Evolutionary conservation across 108 stramenopile genomes (phyloP).

Genomic region (Epithemia pelagica): DNA sequence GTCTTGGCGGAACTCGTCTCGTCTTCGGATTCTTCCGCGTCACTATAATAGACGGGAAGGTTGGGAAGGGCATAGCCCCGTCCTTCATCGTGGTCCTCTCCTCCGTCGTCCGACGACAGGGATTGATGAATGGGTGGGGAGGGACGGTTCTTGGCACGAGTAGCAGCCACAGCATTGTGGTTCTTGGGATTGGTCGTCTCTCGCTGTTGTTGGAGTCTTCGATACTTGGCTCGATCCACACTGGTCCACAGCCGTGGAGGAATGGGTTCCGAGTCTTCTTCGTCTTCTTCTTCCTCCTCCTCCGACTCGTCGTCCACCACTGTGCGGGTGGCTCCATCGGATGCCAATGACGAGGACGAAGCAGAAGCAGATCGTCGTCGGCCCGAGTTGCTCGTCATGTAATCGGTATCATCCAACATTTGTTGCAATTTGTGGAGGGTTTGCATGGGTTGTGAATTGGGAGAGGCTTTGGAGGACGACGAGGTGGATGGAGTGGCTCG

Average conservation of each 20-base stretch:
- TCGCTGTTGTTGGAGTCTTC: slow-evolving; percentile 33
- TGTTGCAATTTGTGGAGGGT: slow-evolving; percentile 75
- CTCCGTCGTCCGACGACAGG: slow-evolving; percentile 40
- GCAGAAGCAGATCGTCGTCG: not conserved
- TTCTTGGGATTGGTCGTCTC: not conserved
- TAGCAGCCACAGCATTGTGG: not conserved
- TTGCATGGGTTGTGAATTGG: slow-evolving; percentile 50
- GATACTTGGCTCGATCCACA: slow-evolving; percentile 77
- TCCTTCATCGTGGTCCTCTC: slow-evolving; percentile 53
- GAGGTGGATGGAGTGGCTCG: not conserved
- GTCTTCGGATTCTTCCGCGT: slow-evolving; percentile 54
- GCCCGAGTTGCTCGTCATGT: slow-evolving; percentile 37
- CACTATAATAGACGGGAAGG: slow-evolving; percentile 76
- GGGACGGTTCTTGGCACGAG: not conserved
- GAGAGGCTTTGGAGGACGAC: not conserved
- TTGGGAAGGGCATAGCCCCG: slow-evolving; percentile 76
- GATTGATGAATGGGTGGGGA: slow-evolving; percentile 9
- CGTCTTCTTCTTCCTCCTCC: slow-evolving; percentile 1
- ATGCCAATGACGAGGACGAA: not conserved
- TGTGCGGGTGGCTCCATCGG: not conserved
- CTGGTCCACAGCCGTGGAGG: slow-evolving; percentile 61
- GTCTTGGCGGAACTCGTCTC: not conserved
- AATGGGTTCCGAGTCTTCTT: not conserved
- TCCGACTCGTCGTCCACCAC: not conserved
- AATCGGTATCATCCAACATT: slow-evolving; percentile 82